A percentile compares a stretch with the other conserved stretches of the same genome.
These are phyloP conservation scores for Rhodotorula sp. DNA, from an alignment of 1,284 basidiomycete genomes.

Conservation along the genomic window DNA sequence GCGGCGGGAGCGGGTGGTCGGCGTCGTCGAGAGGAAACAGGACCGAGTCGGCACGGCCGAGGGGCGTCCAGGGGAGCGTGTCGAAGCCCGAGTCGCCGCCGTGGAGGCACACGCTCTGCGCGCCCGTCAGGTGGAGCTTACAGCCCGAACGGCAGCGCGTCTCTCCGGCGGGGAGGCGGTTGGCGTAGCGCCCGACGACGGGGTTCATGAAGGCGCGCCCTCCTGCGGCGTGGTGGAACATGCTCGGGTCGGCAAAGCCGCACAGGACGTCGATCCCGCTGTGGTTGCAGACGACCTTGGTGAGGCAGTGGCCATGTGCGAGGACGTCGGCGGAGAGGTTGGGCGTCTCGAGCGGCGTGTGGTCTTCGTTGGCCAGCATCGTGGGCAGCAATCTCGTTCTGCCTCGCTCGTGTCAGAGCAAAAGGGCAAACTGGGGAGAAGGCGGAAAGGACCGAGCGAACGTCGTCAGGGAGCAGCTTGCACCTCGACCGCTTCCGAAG, in stretches of 20 bases:
- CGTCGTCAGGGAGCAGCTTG: no score
- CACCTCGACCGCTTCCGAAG: no score
- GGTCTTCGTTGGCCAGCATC: slow-evolving; percentile 1
- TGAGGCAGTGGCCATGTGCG: slow-evolving; percentile 31
- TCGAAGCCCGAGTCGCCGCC: slow-evolving; percentile 37
- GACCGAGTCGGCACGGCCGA: slow-evolving; percentile 15
- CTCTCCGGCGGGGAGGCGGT: slow-evolving; percentile 34
- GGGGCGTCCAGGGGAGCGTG: slow-evolving; percentile 31
- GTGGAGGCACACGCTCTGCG: slow-evolving; percentile 35
- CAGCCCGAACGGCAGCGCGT: slow-evolving; percentile 4
- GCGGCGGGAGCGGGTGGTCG: slow-evolving; percentile 16
- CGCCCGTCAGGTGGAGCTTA: slow-evolving; percentile 8
- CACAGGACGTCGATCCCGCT: slow-evolving; percentile 25
- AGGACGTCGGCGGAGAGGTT: slow-evolving; percentile 22
- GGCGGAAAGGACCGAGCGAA: neutral
- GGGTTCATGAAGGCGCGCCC: slow-evolving; percentile 30
- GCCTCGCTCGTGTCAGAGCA: neutral
- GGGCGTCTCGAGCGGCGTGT: slow-evolving; percentile 9
- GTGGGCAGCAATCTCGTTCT: neutral
- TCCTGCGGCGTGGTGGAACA: slow-evolving; percentile 19
- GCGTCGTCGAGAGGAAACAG: slow-evolving; percentile 30
- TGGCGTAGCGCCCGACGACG: slow-evolving; percentile 34
- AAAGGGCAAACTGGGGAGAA: neutral
- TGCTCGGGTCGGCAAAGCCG: slow-evolving; percentile 16
- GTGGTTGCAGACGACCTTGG: slow-evolving; percentile 14